Evolutionary conservation across 768 basidiomycete genomes (phyloP), one percentile per base, ranked within the genome.

Genomic region (Termitomyces sp.): DNA sequence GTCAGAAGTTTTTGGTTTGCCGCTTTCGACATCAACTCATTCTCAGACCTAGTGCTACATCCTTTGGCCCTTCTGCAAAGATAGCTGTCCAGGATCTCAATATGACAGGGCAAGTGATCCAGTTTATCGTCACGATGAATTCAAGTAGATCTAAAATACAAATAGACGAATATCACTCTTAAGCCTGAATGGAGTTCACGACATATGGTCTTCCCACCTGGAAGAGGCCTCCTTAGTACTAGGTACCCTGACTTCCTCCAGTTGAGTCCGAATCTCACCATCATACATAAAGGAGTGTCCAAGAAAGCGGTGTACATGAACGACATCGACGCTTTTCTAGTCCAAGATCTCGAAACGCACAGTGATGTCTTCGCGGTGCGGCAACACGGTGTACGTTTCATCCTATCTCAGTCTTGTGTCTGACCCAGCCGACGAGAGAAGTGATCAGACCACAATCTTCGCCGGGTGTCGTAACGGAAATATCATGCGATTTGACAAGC

Each of bases 341-440:
- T 78, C 2, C 70, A 73, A 53, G 63, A 69, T 58, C 66, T 89
- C 10, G 68, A 75, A 28, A 87, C 86, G 3, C 62, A 74, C 20
- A 87, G 86, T 54, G 87, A 88, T 63, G 83, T 88, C 0, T 82
- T 90, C 61, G 69, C 86, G 3, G 70, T 88, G n/a, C 67, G 74
- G 48, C 84, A 84, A 63, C 66, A 74, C 48, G 70, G 78, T 52
- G 87, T 86, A 43, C 6, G 75, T 64, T 32, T 5, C n/a, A 13
- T 33, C 7, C 30, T 32, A 18, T 2, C 8, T 12, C 26, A 26
- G 24, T 14, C n/a, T 33, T 16, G 9, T 16, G 12, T 47, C 48
- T 36, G 13, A 43, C 53, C 33, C 45, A 43, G 22, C 28, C 51
- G 42, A 54, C 9, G 30, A 46, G 26, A 40, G 40, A 54, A 59